Conservation (phyloP, 192 early-diverging fungal genomes). For the Jimgerdemannia lactiflua region DNA sequence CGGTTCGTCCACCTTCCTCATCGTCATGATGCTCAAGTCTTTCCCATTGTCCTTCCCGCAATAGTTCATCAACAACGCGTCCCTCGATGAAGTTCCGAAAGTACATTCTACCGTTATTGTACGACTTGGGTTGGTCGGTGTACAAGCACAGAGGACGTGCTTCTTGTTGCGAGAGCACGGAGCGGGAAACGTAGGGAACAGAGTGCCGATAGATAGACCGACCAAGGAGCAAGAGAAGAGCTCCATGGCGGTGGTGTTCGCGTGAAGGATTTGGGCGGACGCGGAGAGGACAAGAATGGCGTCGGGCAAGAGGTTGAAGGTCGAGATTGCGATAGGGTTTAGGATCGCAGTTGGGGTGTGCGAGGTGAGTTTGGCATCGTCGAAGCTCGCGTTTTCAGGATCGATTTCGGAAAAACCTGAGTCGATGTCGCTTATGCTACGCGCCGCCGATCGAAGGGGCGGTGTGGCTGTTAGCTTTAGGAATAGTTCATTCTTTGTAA, state of each 20-base stretch:
- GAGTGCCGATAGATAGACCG: background rate
- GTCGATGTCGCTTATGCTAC: background rate
- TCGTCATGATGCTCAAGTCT: background rate
- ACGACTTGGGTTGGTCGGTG: background rate
- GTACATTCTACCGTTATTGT: background rate
- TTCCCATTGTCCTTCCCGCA: background rate
- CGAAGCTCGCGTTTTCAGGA: background rate
- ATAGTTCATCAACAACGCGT: background rate
- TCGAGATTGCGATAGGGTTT: background rate
- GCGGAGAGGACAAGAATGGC: background rate
- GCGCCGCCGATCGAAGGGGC: background rate
- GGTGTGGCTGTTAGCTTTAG: background rate
- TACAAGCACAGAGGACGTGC: background rate
- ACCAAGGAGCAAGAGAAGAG: background rate
- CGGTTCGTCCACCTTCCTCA: background rate
- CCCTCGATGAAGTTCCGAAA: background rate
- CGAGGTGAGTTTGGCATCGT: background rate
- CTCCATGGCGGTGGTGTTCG: background rate
- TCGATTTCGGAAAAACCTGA: background rate
- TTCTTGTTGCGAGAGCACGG: background rate
- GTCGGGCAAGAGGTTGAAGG: background rate
- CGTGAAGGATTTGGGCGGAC: background rate
- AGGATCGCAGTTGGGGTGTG: background rate
- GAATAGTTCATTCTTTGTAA: background rate
- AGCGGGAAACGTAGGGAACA: background rate